Evolutionary conservation across 768 basidiomycete genomes (phyloP), one percentile per base, ranked within the genome.

Genomic region (Sporobolomyces phaffii): DNA sequence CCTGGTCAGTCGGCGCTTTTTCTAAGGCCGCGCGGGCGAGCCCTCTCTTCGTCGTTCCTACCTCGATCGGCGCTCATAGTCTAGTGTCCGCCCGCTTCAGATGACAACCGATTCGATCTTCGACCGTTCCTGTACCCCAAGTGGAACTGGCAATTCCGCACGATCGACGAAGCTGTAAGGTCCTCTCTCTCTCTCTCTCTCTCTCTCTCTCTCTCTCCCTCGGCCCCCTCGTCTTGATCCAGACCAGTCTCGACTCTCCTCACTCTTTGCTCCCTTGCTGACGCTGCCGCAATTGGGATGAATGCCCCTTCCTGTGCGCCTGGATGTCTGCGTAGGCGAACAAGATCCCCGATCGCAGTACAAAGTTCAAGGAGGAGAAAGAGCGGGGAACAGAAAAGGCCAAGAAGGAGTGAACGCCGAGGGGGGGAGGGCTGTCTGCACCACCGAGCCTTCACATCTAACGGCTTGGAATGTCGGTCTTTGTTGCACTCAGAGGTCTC

Each of bases 101-200:
- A 73, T 29, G 69, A 64, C 52, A 69, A 31, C 70, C 93, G 93
- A 90, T 75, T 92, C 75, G 96, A 99, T 76, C 78, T 98, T 36
- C 86, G 96, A 41, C 96, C 93, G 0, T 99, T 99, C 84, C 80
- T 99, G 53, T 98, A 98, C 78, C 90, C 91, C 3, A 83, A 89
- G 60, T 98, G 98, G 81, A 89, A 89, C 0, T 97, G 90, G 87
- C 96, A 99, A 77, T 99, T 96, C 80, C 86, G 81, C 78, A 92
- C 91, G 80, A 97, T 99, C 65, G 94, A 99, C 75, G 85, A 54
- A 17, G 49, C 47, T 45, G 70, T 64, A 11, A 48, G 41, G 43
- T 31, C 48, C 41, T 2, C 29, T 24, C 43, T 20, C 44, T 34
- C 7, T 29, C 22, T 22, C 53, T 6, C 31, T 34, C 1, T 3